These are phyloP conservation scores for Vitis hybrid DNA, from an alignment of 177 flowering plant species.

Conservation along the genomic window DNA sequence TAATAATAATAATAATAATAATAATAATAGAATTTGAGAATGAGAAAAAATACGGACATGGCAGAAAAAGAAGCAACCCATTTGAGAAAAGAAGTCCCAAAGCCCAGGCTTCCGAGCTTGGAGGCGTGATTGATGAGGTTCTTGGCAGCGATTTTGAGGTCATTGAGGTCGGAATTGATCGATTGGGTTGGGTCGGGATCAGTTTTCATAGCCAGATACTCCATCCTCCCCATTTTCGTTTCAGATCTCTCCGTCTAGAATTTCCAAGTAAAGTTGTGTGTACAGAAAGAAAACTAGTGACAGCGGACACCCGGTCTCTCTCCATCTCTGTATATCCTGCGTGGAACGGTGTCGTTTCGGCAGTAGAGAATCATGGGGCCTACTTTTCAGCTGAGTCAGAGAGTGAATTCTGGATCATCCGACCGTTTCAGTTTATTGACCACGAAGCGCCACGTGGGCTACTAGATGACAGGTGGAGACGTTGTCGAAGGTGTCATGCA, in stretches of 20 bases:
- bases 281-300: background rate
- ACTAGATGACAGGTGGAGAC: too few species aligned
- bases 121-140: constrained; percentile 43
- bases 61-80: constrained; percentile 66
- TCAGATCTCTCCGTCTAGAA: background rate
- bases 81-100: constrained; percentile 55
- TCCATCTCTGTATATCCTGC: too few species aligned
- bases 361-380: too few species aligned
- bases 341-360: too few species aligned
- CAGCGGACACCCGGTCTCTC: too few species aligned
- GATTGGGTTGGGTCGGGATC: constrained; percentile 28
- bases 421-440: too few species aligned
- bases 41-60: constrained; percentile 32
- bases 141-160: constrained; percentile 49
- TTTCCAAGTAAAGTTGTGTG: background rate
- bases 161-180: constrained; percentile 41
- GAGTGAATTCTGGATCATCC: too few species aligned
- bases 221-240: constrained; percentile 27
- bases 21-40: too few species aligned
- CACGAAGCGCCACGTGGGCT: too few species aligned
- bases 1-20: too few species aligned
- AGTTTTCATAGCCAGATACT: constrained; percentile 43
- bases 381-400: too few species aligned
- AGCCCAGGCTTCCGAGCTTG: constrained; percentile 42
- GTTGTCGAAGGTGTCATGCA: too few species aligned